Evolutionary conservation across 768 basidiomycete genomes (phyloP).

Genomic region (Leccinellum luteum): DNA sequence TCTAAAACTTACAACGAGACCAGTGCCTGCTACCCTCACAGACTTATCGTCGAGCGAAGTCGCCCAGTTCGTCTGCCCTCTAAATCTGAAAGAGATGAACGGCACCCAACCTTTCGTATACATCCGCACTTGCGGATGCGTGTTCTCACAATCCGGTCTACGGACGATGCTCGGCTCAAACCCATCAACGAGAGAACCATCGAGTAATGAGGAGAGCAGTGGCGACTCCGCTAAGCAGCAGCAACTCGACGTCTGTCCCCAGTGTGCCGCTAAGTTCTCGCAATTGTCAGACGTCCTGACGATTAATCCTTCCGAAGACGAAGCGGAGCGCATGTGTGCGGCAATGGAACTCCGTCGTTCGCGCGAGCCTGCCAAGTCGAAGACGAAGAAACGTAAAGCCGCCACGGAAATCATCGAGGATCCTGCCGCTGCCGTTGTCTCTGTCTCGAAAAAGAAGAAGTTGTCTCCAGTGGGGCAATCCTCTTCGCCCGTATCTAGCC

Average conservation of each 20-base stretch:
- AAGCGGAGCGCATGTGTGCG: slow-evolving; percentile 55
- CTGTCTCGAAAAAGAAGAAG: slow-evolving; percentile 45
- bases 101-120: slow-evolving; percentile 88
- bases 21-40: slow-evolving; percentile 40
- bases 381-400: slow-evolving; percentile 63
- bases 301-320: slow-evolving; percentile 71
- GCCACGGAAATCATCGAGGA: slow-evolving; percentile 27
- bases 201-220: slow-evolving; percentile 29
- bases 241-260: slow-evolving; percentile 65
- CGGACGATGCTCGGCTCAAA: slow-evolving; percentile 47
- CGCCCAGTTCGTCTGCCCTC: slow-evolving; percentile 84
- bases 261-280: slow-evolving; percentile 72
- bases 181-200: slow-evolving; percentile 23
- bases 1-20: slow-evolving; percentile 75
- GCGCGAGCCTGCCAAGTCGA: slow-evolving; percentile 51
- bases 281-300: slow-evolving; percentile 50
- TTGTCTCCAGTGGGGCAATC: slow-evolving; percentile 7
- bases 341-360: slow-evolving; percentile 59
- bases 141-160: slow-evolving; percentile 83
- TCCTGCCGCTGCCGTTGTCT: slow-evolving; percentile 18
- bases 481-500: slow-evolving; percentile 28
- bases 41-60: slow-evolving; percentile 42
- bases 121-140: slow-evolving; percentile 82
- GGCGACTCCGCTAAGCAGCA: slow-evolving; percentile 19
- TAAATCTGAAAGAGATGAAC: slow-evolving; percentile 94